Percentiles rank a stretch among this genome's conserved stretches.
phyloP scores from a whole-genome alignment of 1,284 basidiomycete genomes.

The Termitomyces sp. region DNA sequence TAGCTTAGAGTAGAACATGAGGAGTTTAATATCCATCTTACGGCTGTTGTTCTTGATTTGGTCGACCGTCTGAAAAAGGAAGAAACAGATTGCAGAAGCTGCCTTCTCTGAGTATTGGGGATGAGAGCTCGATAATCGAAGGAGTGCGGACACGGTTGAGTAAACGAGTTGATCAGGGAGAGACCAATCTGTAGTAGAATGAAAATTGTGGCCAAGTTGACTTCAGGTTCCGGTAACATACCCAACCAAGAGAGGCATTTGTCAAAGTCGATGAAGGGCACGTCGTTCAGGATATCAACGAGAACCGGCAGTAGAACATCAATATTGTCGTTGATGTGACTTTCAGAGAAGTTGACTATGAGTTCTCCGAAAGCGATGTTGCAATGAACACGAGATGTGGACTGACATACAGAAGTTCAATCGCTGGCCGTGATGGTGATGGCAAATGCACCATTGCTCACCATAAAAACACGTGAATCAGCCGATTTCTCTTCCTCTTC shows the following conservation, averaged over 20 bases:
- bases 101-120: conserved; percentile 43
- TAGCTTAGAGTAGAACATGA: conserved; percentile 2
- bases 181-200: conserved; percentile 58
- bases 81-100: conserved; percentile 54
- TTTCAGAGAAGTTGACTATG: conserved; percentile 56
- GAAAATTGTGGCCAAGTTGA: conserved; percentile 7
- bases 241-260: conserved; percentile 73
- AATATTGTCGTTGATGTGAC: conserved; percentile 46
- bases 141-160: conserved; percentile 68
- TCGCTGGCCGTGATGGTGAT: not conserved
- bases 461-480: conserved; percentile 52
- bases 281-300: conserved; percentile 60
- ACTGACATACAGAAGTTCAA: conserved; percentile 14
- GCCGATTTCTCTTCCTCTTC: conserved; percentile 20
- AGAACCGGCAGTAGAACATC: conserved; percentile 51
- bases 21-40: conserved; percentile 31
- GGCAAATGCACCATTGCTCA: conserved; percentile 29
- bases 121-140: conserved; percentile 58
- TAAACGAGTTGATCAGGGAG: conserved; percentile 77
- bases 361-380: conserved; percentile 76
- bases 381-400: conserved; percentile 66
- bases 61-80: conserved; percentile 54
- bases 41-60: conserved; percentile 51
- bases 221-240: conserved; percentile 25
- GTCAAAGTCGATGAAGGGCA: conserved; percentile 74